A percentile compares a stretch with the other conserved stretches of the same genome.
These are phyloP conservation scores for Incumbomyces lentus DNA, from an alignment of 2,329 filamentous ascomycete species.

Conservation along the genomic window DNA sequence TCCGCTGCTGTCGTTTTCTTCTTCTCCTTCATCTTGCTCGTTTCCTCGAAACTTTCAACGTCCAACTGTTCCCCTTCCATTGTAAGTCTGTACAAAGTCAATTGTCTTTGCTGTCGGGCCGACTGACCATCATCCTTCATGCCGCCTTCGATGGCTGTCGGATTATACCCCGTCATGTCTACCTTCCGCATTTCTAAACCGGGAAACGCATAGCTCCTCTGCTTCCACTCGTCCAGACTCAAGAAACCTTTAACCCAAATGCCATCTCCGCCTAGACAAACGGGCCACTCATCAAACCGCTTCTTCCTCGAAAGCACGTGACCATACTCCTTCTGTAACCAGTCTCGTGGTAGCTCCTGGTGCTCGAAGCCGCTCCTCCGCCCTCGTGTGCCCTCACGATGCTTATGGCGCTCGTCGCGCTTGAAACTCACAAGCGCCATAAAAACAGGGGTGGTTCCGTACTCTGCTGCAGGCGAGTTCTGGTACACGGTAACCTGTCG, in stretches of 20 bases:
- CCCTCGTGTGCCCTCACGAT: conserved; percentile 1
- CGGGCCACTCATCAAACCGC: conserved; percentile 25
- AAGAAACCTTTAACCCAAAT: conserved; percentile 27
- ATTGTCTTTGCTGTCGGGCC: conserved; percentile 30
- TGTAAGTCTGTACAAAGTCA: conserved; percentile 38
- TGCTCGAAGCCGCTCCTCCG: conserved; percentile 12
- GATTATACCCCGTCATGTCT: conserved; percentile 43
- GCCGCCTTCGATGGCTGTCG: conserved; percentile 17
- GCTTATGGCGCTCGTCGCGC: conserved; percentile 10
- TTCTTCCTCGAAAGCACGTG: conserved; percentile 23
- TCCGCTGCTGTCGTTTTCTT: conserved; percentile 22
- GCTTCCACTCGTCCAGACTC: conserved; percentile 21
- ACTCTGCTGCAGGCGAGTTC: conserved; percentile 22
- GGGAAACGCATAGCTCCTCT: conserved; percentile 26
- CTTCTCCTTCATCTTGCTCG: conserved; percentile 12
- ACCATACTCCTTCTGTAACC: conserved; percentile 24
- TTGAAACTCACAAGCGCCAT: conserved; percentile 17
- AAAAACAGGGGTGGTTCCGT: conserved; percentile 12
- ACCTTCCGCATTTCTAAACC: conserved; percentile 42
- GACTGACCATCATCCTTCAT: conserved; percentile 9
- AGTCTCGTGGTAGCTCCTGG: conserved; percentile 18
- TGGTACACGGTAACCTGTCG: conserved; percentile 44
- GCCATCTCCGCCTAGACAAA: conserved; percentile 28
- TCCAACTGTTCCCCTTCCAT: conserved; percentile 27
- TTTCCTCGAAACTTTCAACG: conserved; percentile 1